These are phyloP conservation scores for Dictyostelium purpureum DNA, from an alignment of 78 protist genomes.

Conservation along the genomic window DNA sequence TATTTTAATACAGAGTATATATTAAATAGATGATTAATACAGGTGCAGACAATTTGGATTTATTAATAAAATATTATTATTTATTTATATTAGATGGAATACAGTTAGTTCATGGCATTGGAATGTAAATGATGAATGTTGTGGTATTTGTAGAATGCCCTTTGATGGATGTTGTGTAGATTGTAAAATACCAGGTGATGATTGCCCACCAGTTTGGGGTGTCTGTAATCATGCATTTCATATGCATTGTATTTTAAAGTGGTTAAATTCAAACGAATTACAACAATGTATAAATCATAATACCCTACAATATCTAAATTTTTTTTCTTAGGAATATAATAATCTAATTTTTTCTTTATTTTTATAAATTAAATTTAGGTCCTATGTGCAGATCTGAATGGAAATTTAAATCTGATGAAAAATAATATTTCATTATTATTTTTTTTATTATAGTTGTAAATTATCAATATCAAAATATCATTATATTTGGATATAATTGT, in stretches of 20 bases:
- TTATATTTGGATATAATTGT: too few relatives aligned
- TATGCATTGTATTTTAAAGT: constrained; percentile 93
- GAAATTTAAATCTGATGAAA: constrained; percentile 59
- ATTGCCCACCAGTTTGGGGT: constrained; percentile 93
- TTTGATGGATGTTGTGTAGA: constrained; percentile 91
- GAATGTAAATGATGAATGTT: constrained; percentile 89
- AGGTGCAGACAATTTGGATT: background rate
- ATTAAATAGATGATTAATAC: background rate
- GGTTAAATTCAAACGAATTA: constrained; percentile 80
- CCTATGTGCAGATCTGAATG: constrained; percentile 76
- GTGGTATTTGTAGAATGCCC: constrained; percentile 92
- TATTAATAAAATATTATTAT: background rate
- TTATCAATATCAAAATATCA: too few relatives aligned
- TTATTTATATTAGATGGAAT: constrained; percentile 22
- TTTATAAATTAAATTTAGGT: constrained; percentile 2
- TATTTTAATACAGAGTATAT: too few relatives aligned
- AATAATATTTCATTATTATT: too few relatives aligned
- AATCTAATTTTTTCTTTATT: too few relatives aligned
- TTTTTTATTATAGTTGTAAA: too few relatives aligned
- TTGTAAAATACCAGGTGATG: constrained; percentile 94
- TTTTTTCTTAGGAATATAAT: too few relatives aligned
- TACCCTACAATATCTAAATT: too few relatives aligned
- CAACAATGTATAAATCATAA: constrained; percentile 39
- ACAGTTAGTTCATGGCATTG: constrained; percentile 81
- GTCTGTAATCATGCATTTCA: constrained; percentile 93